Evolutionary conservation across 2,329 filamentous ascomycete genomes (phyloP).

Genomic region (Colletotrichum melonis): DNA sequence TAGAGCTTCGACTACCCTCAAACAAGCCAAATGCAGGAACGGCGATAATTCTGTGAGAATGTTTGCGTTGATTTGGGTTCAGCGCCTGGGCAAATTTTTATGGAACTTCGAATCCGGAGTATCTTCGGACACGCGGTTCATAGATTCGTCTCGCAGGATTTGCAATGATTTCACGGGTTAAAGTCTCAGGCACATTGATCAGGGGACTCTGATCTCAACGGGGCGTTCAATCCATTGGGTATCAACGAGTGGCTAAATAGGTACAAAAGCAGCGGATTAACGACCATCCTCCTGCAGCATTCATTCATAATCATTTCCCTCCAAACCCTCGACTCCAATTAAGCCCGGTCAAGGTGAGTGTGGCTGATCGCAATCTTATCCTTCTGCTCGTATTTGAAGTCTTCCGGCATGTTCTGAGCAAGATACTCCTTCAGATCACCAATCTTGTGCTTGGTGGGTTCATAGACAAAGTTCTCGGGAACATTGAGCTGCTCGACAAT

Average conservation of each 20-base stretch:
- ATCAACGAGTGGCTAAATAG: background rate
- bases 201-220: background rate
- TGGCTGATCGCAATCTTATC: background rate
- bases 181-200: too few species aligned
- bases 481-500: background rate
- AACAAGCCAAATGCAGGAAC: too few species aligned
- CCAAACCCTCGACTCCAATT: background rate
- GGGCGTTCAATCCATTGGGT: background rate
- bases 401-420: background rate
- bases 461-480: slow-evolving; percentile 7
- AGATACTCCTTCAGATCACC: background rate
- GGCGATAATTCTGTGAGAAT: too few species aligned
- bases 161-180: too few species aligned
- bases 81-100: too few species aligned
- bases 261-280: background rate
- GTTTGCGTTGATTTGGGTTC: too few species aligned
- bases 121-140: too few species aligned
- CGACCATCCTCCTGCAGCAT: too few species aligned
- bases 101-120: too few species aligned
- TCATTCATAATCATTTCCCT: too few species aligned
- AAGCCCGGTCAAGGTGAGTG: background rate
- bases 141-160: too few species aligned
- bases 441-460: background rate
- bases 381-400: background rate
- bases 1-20: too few species aligned